A percentile compares a stretch with the other conserved stretches of the same genome.
phyloP scores from a whole-genome alignment of 2,329 filamentous ascomycete genomes.

The Lasiodiplodia gonubiensis region DNA sequence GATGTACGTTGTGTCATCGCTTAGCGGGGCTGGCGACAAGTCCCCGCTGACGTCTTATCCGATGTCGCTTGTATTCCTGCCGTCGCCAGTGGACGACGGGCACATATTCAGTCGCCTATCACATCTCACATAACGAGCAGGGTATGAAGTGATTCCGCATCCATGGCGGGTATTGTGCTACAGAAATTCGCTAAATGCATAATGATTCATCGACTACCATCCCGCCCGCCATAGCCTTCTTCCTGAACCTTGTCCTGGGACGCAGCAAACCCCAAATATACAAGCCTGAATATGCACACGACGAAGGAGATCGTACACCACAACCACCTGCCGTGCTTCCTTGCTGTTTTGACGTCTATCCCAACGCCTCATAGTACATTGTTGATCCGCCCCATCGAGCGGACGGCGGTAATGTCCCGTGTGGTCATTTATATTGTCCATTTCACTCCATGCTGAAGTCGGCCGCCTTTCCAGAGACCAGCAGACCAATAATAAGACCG shows the following conservation, averaged over 20 bases:
- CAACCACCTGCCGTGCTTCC: background rate
- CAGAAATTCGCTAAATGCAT: slow-evolving; percentile 24
- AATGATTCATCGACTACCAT: background rate
- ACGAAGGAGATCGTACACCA: slow-evolving; percentile 13
- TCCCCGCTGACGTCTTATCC: slow-evolving; percentile 19
- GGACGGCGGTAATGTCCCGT: slow-evolving; percentile 9
- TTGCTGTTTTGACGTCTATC: slow-evolving; percentile 21
- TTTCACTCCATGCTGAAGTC: slow-evolving; percentile 61
- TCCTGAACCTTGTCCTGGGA: background rate
- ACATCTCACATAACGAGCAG: background rate
- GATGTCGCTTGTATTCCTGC: background rate
- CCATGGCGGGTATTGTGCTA: slow-evolving; percentile 24
- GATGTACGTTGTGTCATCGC: slow-evolving; percentile 19
- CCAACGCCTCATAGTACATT: slow-evolving; percentile 27
- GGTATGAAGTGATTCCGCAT: slow-evolving; percentile 19
- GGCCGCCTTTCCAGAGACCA: slow-evolving; percentile 81
- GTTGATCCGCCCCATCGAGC: slow-evolving; percentile 6
- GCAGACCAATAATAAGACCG: slow-evolving; percentile 90
- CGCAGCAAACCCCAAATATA: slow-evolving; percentile 12
- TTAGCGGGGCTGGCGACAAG: background rate
- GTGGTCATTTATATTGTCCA: slow-evolving; percentile 34
- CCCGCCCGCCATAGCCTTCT: background rate
- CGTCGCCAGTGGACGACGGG: background rate
- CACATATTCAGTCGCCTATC: background rate
- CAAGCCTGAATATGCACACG: slow-evolving; percentile 24